These are phyloP conservation scores for Orobanche coerulescens DNA, from an alignment of 257 asterid species.

Conservation along the genomic window DNA sequence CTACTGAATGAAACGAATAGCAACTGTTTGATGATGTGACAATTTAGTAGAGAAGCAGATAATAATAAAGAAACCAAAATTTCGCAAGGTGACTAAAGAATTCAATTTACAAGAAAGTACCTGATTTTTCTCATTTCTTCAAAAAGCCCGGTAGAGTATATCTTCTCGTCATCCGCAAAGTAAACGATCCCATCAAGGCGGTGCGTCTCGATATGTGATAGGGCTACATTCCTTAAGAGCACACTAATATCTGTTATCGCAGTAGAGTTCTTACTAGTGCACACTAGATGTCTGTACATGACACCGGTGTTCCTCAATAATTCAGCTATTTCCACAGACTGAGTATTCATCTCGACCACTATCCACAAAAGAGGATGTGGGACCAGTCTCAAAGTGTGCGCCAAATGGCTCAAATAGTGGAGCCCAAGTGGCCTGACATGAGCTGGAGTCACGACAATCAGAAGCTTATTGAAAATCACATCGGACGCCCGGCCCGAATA, in stretches of 20 bases:
- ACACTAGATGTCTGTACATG: conserved; percentile 61
- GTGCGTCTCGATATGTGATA: conserved; percentile 63
- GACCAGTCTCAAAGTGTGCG: conserved; percentile 43
- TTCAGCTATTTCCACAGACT: conserved; percentile 55
- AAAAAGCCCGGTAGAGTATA: conserved; percentile 45
- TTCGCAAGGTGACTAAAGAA: conserved; percentile 13
- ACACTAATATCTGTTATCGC: conserved; percentile 33
- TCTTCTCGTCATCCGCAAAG: conserved; percentile 63
- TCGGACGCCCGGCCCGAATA: conserved; percentile 20
- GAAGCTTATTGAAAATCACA: conserved; percentile 38
- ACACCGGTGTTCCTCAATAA: conserved; percentile 60
- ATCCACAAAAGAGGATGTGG: conserved; percentile 67
- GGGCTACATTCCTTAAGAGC: conserved; percentile 51
- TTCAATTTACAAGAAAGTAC: conserved; percentile 28
- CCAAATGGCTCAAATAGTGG: conserved; percentile 50
- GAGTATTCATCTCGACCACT: conserved; percentile 65
- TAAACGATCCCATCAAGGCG: conserved; percentile 69
- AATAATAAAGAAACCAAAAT: neutral
- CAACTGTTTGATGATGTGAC: neutral
- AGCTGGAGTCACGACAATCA: conserved; percentile 64
- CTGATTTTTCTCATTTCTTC: conserved; percentile 70
- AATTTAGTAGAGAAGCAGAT: neutral
- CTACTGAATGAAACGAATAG: neutral
- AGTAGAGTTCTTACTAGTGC: conserved; percentile 34
- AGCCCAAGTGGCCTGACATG: conserved; percentile 41